Evolutionary conservation across 1,284 basidiomycete species (phyloP).

Genomic region (Trametes hirsuta): DNA sequence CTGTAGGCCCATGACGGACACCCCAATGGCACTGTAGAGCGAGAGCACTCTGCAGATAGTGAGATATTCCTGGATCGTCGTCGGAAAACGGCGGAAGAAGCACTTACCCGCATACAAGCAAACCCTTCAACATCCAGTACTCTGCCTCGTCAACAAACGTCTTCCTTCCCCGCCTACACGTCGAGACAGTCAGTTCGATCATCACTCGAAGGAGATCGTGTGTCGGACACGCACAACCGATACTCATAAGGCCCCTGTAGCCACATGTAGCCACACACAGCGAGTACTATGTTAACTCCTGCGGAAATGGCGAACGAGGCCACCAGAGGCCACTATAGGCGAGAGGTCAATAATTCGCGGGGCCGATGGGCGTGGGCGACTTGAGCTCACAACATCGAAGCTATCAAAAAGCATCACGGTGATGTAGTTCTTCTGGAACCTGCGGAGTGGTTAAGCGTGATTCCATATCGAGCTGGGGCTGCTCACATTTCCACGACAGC

Average conservation of each 20-base stretch:
- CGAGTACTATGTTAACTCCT: conserved; percentile 12
- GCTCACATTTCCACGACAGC: conserved; percentile 1
- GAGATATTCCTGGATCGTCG: not conserved
- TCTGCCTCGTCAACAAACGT: conserved; percentile 7
- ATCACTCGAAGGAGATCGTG: too few species aligned
- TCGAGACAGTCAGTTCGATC: too few species aligned
- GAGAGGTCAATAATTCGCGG: not conserved
- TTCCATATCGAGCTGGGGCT: not conserved
- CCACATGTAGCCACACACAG: conserved; percentile 12
- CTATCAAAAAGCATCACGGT: not conserved
- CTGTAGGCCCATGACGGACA: conserved; percentile 2
- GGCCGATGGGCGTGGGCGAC: too few species aligned
- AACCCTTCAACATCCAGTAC: conserved; percentile 21
- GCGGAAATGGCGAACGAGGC: conserved; percentile 5
- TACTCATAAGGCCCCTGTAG: conserved; percentile 15
- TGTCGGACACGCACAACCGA: not conserved
- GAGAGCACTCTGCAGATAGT: conserved; percentile 6
- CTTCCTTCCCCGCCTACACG: conserved; percentile 6
- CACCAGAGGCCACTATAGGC: conserved; percentile 17
- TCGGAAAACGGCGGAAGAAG: not conserved
- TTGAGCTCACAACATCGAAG: not conserved
- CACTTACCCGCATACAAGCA: conserved; percentile 16
- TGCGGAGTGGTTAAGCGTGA: not conserved
- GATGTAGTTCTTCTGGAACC: not conserved
- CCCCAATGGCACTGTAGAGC: conserved; percentile 10